These are phyloP conservation scores for Colletotrichum spinosum DNA, from an alignment of 2,329 filamentous ascomycete species.

Conservation along the genomic window DNA sequence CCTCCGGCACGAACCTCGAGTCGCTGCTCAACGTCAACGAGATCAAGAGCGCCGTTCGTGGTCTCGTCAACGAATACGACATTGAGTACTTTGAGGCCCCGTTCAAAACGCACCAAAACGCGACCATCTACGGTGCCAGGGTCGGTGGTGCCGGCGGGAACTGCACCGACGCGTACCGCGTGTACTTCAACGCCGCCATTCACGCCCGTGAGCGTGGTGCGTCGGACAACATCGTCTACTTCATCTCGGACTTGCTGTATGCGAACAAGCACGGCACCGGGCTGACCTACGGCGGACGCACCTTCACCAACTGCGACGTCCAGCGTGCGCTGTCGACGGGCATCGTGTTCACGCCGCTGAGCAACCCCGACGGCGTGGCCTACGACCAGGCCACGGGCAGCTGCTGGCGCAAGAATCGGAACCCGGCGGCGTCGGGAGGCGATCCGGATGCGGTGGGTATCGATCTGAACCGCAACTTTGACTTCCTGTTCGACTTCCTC, in stretches of 20 bases:
- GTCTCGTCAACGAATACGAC: conserved; percentile 53
- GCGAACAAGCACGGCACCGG: conserved; percentile 62
- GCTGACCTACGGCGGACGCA: conserved; percentile 62
- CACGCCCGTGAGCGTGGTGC: conserved; percentile 70
- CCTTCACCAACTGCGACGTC: conserved; percentile 64
- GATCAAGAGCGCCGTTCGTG: conserved; percentile 56
- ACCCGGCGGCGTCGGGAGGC: conserved; percentile 50
- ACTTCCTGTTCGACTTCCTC: conserved; percentile 67
- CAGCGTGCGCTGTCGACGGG: conserved; percentile 62
- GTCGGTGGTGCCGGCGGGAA: conserved; percentile 51
- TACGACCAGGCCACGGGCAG: conserved; percentile 63
- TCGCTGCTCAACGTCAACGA: conserved; percentile 60
- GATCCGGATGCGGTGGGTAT: conserved; percentile 53
- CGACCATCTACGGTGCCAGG: conserved; percentile 52
- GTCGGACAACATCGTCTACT: conserved; percentile 68
- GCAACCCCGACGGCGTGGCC: conserved; percentile 65
- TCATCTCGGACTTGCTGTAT: conserved; percentile 66
- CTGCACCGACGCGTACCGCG: conserved; percentile 52
- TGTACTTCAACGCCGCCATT: conserved; percentile 65
- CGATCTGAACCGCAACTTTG: conserved; percentile 69
- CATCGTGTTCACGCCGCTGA: conserved; percentile 62
- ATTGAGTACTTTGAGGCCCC: conserved; percentile 56
- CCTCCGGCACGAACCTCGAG: conserved; percentile 46
- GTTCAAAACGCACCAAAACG: conserved; percentile 56
- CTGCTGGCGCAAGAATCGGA: conserved; percentile 70